These are phyloP conservation scores for Arthrobotrys sphaeroides DNA, from an alignment of 2,329 filamentous ascomycete species.

Conservation along the genomic window DNA sequence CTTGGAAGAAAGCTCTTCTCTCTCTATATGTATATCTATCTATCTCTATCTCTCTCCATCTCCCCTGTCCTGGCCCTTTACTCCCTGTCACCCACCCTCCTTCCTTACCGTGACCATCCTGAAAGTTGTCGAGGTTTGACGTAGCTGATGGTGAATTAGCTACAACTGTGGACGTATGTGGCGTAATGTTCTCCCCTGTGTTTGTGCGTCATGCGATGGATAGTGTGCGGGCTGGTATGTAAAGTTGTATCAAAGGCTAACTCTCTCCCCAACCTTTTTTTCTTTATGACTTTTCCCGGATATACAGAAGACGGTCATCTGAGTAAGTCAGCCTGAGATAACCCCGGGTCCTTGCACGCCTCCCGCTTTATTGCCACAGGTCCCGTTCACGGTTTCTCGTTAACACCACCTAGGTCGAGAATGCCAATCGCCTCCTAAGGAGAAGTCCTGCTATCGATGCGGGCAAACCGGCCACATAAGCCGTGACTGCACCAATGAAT, in stretches of 20 bases:
- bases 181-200: slow-evolving; percentile 53
- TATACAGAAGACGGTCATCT: slow-evolving; percentile 74
- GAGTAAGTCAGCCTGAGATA: slow-evolving; percentile 67
- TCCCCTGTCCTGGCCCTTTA: slow-evolving; percentile 6
- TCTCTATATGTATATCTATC: slow-evolving; percentile 12
- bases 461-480: slow-evolving; percentile 66
- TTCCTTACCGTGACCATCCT: slow-evolving; percentile 28
- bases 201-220: slow-evolving; percentile 39
- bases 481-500: slow-evolving; percentile 42
- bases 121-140: slow-evolving; percentile 52
- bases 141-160: slow-evolving; percentile 63
- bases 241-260: slow-evolving; percentile 42
- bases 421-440: slow-evolving; percentile 87
- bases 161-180: slow-evolving; percentile 81
- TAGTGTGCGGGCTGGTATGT: slow-evolving; percentile 30
- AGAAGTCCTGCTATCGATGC: slow-evolving; percentile 83
- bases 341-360: neutral
- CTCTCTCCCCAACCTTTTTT: slow-evolving; percentile 54
- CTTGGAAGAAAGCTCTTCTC: slow-evolving; percentile 1
- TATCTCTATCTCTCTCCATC: neutral
- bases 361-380: neutral
- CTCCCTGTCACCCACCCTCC: neutral
- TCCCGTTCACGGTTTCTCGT: neutral
- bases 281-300: slow-evolving; percentile 57
- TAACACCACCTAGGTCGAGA: slow-evolving; percentile 74